Base-by-base conservation (phyloP, 2,329 filamentous ascomycete genomes). In the Neurospora crassa region DNA sequence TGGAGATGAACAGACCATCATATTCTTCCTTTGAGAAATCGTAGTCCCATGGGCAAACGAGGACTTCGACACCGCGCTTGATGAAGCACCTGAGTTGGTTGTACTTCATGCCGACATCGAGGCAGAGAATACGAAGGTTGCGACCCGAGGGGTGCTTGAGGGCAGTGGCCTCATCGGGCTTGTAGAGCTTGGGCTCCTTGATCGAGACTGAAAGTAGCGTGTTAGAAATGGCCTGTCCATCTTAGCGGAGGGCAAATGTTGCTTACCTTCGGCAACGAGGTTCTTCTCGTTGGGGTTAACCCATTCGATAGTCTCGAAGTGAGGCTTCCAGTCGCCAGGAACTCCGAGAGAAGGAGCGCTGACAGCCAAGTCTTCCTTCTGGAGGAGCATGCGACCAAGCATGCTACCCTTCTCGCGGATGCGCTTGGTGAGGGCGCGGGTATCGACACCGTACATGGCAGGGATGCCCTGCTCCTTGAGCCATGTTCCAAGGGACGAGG, bases 91-190 rank as follows among this genome's bases (percentile, higher is more conserved):
- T 89, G 77, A 99, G 87, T 84, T 99, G 96, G 84, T 98, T 99
- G 84, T 93, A 97, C 84, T 99, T 99, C 86, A 98, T 90, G 80
- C 96, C 96, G 76, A 99, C 95, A 83, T 99, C 96, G 76, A 99
- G 88, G 80, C 94, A 97, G 69, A 98, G 86, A 73, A 99, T 90
- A 79, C 94, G 92, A 72, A 98, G 87, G 68, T 91, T 87, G 77
- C 94, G 92, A 73, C 95, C 96, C 71, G 93, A 96, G 53, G 94
- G 92, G 82, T 97, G 94, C 82, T 92, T 91, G 77, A 97, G 87
- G 74, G 91, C 89, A 63, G 24, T 29, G 77, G 86, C 87, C 72
- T 89, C 87, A 42, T 89, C 83, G 74, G 89, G 94, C 77, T 90
- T 89, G 83, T 95, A 98, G 71, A 97, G 86, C 80, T 93, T 95